Conservation (phyloP, 139 green algal genomes). For the Chlamydomonas applanata region DNA sequence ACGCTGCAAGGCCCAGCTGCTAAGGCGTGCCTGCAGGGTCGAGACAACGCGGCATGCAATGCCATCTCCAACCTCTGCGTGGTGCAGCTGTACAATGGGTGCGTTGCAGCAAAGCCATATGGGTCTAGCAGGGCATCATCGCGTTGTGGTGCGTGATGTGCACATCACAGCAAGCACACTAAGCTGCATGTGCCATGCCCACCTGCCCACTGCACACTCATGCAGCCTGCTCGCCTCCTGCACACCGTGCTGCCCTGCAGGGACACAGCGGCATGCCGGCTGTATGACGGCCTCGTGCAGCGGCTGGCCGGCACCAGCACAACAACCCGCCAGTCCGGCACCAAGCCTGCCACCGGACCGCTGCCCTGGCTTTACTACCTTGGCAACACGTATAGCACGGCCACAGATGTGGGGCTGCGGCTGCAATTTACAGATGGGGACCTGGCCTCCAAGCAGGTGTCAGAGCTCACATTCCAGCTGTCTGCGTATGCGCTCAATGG, state of each 20-base stretch:
- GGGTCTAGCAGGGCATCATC: no score
- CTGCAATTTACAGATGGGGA: conserved; percentile 23
- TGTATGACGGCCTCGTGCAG: conserved; percentile 37
- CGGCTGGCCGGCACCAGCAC: not conserved
- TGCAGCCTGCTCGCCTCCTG: no score
- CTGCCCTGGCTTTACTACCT: conserved; percentile 60
- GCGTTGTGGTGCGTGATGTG: no score
- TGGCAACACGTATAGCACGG: conserved; percentile 29
- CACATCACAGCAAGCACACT: no score
- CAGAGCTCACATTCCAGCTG: conserved; percentile 41
- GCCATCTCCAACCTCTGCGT: conserved; percentile 59
- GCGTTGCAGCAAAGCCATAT: no score
- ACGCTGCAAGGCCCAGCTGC: conserved; percentile 36
- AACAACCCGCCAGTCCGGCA: not conserved
- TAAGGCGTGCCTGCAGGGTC: conserved; percentile 24
- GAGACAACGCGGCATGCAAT: conserved; percentile 46
- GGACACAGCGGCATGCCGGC: not conserved
- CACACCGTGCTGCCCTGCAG: conserved; percentile 14
- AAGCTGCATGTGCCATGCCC: no score
- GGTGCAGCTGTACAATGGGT: conserved; percentile 49
- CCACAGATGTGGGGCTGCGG: conserved; percentile 37
- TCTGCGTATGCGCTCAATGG: conserved; percentile 51
- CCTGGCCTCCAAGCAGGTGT: conserved; percentile 6
- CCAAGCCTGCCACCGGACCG: conserved; percentile 27
- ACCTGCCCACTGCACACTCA: no score